Percentiles rank a stretch among this genome's conserved stretches.
These are phyloP conservation scores for Colletotrichum sp. DNA, from an alignment of 2,329 filamentous ascomycete genomes.

Conservation along the genomic window DNA sequence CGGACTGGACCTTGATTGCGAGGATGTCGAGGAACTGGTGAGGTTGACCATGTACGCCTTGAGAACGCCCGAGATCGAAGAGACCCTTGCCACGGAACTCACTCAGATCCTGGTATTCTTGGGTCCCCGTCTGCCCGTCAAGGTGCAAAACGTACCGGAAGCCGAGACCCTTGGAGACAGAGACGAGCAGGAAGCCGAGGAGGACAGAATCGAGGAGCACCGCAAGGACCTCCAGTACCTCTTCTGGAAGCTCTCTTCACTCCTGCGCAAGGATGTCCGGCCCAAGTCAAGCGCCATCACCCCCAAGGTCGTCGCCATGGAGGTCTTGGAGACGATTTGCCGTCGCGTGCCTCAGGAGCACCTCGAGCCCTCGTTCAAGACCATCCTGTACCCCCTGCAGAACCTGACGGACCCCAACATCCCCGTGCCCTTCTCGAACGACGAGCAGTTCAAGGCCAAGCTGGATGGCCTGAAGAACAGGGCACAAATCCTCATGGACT, in stretches of 20 bases:
- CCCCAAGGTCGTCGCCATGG: conserved; percentile 77
- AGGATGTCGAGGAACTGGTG: conserved; percentile 67
- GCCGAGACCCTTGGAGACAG: conserved; percentile 49
- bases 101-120: conserved; percentile 86
- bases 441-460: conserved; percentile 70
- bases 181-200: conserved; percentile 45
- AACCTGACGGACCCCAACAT: conserved; percentile 85
- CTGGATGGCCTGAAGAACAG: conserved; percentile 75
- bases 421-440: conserved; percentile 71
- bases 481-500: conserved; percentile 78
- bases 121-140: conserved; percentile 56
- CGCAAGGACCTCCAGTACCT: conserved; percentile 68
- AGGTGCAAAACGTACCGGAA: conserved; percentile 26
- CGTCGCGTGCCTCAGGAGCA: conserved; percentile 62
- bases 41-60: conserved; percentile 58
- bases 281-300: conserved; percentile 68
- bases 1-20: conserved; percentile 70
- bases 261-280: conserved; percentile 77
- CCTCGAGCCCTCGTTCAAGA: conserved; percentile 67
- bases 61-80: conserved; percentile 68
- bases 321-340: conserved; percentile 74
- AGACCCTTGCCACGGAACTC: conserved; percentile 78
- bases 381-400: conserved; percentile 67
- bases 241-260: conserved; percentile 77
- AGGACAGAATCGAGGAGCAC: conserved; percentile 27